Evolutionary conservation across 2,329 filamentous ascomycete species (phyloP).

Genomic region (Ophiostoma novo-ulmi): DNA sequence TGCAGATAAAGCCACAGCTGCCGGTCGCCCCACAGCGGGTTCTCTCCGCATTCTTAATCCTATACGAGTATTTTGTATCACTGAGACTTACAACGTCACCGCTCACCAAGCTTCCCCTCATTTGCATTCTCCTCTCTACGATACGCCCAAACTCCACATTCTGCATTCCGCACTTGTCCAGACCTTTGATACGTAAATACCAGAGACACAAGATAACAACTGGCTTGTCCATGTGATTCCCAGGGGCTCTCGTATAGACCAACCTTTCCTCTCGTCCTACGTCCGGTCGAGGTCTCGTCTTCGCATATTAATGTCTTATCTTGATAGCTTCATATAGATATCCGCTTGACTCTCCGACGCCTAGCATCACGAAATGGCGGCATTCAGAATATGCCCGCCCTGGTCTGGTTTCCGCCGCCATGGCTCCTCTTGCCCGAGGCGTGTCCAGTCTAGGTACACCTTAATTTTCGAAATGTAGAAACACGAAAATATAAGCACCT

Average conservation of each 20-base stretch:
- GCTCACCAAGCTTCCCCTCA: constrained; percentile 3
- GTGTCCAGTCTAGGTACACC: not conserved
- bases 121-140: not conserved
- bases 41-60: not conserved
- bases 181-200: not conserved
- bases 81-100: not conserved
- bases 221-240: not conserved
- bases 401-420: not conserved
- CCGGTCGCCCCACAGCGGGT: not conserved
- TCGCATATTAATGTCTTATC: not conserved
- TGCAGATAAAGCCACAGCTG: not conserved
- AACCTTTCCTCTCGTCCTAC: not conserved
- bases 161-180: not conserved
- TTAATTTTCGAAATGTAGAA: not conserved
- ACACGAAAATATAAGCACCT: not conserved
- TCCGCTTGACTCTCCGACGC: no score
- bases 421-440: not conserved
- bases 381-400: not conserved
- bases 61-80: not conserved
- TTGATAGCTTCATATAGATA: not conserved
- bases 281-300: not conserved
- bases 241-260: not conserved
- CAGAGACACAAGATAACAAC: not conserved
- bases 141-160: not conserved
- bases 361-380: not conserved